phyloP scores from a whole-genome alignment of 2,329 filamentous ascomycete genomes.

The Chrysoporthe deuterocubensis region DNA sequence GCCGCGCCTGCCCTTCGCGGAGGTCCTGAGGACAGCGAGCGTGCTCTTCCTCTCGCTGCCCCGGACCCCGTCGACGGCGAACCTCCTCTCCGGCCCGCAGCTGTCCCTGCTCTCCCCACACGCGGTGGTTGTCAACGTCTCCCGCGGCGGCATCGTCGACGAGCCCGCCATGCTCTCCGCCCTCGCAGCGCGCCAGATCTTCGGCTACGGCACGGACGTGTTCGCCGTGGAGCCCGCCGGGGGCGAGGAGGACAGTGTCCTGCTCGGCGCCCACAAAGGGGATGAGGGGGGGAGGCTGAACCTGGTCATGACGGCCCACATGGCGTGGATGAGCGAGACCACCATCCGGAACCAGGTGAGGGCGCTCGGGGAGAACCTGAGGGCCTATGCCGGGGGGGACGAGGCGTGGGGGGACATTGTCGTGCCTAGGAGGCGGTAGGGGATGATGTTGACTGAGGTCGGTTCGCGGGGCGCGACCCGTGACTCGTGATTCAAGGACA shows the following conservation, averaged over 20 bases:
- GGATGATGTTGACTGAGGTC: too few species aligned
- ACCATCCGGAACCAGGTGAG: constrained; percentile 31
- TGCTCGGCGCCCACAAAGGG: constrained; percentile 27
- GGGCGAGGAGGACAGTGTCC: constrained; percentile 30
- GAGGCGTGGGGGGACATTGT: constrained; percentile 11
- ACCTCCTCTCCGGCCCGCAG: constrained; percentile 32
- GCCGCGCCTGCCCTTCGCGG: constrained; percentile 29
- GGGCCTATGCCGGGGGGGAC: constrained; percentile 28
- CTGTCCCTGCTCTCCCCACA: constrained; percentile 32
- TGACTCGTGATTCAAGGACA: too few species aligned
- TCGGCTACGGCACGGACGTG: constrained; percentile 34
- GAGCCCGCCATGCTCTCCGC: constrained; percentile 31
- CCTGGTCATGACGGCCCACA: constrained; percentile 34
- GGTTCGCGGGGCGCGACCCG: too few species aligned
- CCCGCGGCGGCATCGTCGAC: constrained; percentile 32
- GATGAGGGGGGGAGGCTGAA: constrained; percentile 27
- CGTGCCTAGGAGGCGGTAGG: constrained; percentile 12
- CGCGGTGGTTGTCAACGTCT: constrained; percentile 33
- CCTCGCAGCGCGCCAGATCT: constrained; percentile 30
- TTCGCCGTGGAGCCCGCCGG: constrained; percentile 34
- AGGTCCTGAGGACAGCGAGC: constrained; percentile 30
- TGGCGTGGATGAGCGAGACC: constrained; percentile 34
- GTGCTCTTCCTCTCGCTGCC: constrained; percentile 33
- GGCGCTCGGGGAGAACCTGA: constrained; percentile 31
- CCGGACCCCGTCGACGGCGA: constrained; percentile 22